Evolutionary conservation across 2,329 filamentous ascomycete species (phyloP).

Genomic region (Fusarium coffeatum): DNA sequence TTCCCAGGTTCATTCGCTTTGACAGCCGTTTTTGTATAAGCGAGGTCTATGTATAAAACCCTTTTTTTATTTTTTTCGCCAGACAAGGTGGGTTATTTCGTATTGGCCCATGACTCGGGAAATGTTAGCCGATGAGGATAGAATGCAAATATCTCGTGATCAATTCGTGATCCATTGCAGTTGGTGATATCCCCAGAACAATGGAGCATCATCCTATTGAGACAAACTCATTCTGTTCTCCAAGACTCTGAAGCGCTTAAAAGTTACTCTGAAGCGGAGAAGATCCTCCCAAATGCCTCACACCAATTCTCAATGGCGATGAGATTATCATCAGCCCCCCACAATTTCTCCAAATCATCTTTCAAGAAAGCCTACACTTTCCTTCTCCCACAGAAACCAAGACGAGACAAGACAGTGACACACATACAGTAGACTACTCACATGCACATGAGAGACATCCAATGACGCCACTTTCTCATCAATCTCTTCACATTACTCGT

Average conservation of each 20-base stretch:
- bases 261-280: background rate
- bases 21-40: constrained; percentile 13
- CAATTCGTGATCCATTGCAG: background rate
- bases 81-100: constrained; percentile 19
- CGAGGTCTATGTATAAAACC: constrained; percentile 6
- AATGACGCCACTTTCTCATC: constrained; percentile 33
- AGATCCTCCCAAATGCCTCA: constrained; percentile 22
- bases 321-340: constrained; percentile 13
- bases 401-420: background rate
- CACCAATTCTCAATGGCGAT: constrained; percentile 14
- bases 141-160: background rate
- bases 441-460: constrained; percentile 9
- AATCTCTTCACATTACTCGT: constrained; percentile 25
- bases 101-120: constrained; percentile 1
- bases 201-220: background rate
- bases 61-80: constrained; percentile 1
- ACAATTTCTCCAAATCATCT: constrained; percentile 36
- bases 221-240: background rate
- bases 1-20: constrained; percentile 30
- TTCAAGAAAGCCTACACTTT: background rate
- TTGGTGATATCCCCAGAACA: background rate
- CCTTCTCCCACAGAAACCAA: background rate
- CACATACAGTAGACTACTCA: background rate
- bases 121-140: background rate
- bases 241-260: background rate